Conservation (phyloP, 1,284 basidiomycete species). For the Apiotrichum montevideense region DNA sequence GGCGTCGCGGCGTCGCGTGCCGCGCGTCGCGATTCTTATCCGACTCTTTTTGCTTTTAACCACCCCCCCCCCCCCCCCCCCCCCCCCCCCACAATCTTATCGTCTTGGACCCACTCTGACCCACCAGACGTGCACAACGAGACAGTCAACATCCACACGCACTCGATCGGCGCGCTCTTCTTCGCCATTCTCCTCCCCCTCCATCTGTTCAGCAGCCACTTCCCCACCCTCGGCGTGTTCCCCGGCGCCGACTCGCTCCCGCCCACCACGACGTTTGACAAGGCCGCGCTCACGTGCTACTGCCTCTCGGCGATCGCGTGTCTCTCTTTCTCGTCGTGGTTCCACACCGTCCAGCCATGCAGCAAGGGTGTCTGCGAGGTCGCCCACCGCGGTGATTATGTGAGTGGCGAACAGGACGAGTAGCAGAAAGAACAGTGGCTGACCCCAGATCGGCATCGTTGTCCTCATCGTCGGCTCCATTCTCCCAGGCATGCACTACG, state of each 20-base stretch:
- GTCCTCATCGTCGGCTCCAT: slow-evolving; percentile 67
- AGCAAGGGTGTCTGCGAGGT: slow-evolving; percentile 55
- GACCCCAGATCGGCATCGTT: slow-evolving; percentile 51
- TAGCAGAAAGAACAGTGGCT: neutral
- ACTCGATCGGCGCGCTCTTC: slow-evolving; percentile 66
- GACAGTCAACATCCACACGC: slow-evolving; percentile 86
- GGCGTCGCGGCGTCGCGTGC: no score
- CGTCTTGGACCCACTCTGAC: neutral
- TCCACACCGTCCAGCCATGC: slow-evolving; percentile 71
- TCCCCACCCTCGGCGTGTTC: slow-evolving; percentile 26
- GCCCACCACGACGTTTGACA: slow-evolving; percentile 55
- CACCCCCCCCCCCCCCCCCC: no score
- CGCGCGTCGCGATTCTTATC: no score
- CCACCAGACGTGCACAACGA: slow-evolving; percentile 72
- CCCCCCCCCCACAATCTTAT: no score
- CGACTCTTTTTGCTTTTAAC: neutral
- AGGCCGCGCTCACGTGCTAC: slow-evolving; percentile 61
- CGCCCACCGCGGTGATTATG: slow-evolving; percentile 46
- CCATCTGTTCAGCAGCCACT: slow-evolving; percentile 52
- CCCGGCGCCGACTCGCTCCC: slow-evolving; percentile 15
- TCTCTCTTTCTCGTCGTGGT: slow-evolving; percentile 66
- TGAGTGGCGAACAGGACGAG: slow-evolving; percentile 19
- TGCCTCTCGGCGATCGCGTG: slow-evolving; percentile 68
- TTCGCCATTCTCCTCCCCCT: slow-evolving; percentile 57
- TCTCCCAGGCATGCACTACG: slow-evolving; percentile 56